Evolutionary conservation across 495 filamentous ascomycete genomes (phyloP).

Genomic region (Xanthoparmelia taractica): DNA sequence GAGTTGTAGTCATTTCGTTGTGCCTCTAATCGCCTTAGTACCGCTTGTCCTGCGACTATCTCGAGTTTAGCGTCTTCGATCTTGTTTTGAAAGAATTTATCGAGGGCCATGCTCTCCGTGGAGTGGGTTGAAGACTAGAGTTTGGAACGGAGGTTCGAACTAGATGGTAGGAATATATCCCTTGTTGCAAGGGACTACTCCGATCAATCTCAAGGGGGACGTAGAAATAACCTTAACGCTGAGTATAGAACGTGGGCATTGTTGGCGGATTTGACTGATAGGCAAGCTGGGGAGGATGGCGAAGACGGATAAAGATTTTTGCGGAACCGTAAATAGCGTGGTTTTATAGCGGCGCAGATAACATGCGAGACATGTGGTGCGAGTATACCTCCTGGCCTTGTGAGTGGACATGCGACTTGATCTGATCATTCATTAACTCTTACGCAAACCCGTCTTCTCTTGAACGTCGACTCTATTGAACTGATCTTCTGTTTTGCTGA

Average conservation of each 20-base stretch:
- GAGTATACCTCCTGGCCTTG: not conserved
- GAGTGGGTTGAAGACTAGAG: slow-evolving; percentile 9
- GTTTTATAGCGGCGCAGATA: too few relatives aligned
- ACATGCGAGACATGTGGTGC: too few relatives aligned
- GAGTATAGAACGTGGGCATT: too few relatives aligned
- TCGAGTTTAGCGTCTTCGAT: slow-evolving; percentile 99
- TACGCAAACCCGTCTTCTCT: not conserved
- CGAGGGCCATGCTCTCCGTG: slow-evolving; percentile 77
- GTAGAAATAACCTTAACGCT: not conserved
- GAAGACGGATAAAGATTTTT: too few relatives aligned
- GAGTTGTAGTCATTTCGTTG: slow-evolving; percentile 99
- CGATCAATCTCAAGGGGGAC: not conserved
- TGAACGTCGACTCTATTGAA: not conserved
- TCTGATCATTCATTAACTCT: not conserved
- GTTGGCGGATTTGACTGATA: too few relatives aligned
- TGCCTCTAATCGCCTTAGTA: slow-evolving; percentile 87
- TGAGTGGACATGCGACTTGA: not conserved
- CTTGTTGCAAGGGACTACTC: not conserved
- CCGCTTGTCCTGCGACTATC: slow-evolving; percentile 96
- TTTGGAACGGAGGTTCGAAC: not conserved
- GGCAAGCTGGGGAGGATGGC: too few relatives aligned
- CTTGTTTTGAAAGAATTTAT: slow-evolving; percentile 99
- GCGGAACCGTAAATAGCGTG: too few relatives aligned
- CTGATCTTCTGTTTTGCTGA: not conserved
- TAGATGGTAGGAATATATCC: not conserved